Percentiles rank a stretch among this genome's conserved stretches.
Evolutionary conservation across 2,329 filamentous ascomycete species (phyloP).

Genomic region (Aureobasidium sp.): DNA sequence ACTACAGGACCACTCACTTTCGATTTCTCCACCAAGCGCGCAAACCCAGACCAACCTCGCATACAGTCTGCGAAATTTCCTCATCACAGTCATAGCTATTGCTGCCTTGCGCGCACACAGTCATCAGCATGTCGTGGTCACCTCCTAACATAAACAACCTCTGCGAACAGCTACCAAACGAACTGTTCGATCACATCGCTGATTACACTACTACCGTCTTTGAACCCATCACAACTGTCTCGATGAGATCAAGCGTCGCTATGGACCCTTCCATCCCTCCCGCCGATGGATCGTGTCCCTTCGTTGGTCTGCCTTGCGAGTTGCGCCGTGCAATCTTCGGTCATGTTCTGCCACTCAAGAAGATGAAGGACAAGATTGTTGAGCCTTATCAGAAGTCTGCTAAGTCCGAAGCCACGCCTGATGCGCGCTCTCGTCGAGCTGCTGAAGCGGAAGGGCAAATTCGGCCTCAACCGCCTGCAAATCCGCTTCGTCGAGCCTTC

Average conservation of each 20-base stretch:
- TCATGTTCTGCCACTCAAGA: conserved; percentile 9
- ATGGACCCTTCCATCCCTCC: neutral
- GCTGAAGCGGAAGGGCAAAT: conserved; percentile 30
- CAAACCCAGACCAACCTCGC: too few species aligned
- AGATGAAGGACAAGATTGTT: conserved; percentile 6
- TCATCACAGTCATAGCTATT: too few species aligned
- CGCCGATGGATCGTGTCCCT: neutral
- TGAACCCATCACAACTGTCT: neutral
- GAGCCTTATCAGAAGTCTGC: neutral
- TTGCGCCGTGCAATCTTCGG: conserved; percentile 17
- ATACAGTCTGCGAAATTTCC: neutral
- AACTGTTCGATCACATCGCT: neutral
- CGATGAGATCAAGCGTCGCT: neutral
- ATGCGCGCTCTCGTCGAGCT: conserved; percentile 29
- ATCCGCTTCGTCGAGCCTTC: conserved; percentile 28
- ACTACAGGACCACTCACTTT: too few species aligned
- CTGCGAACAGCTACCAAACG: neutral
- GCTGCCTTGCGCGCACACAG: neutral
- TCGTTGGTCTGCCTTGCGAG: conserved; percentile 14
- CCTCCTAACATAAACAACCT: neutral
- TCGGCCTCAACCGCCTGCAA: conserved; percentile 22
- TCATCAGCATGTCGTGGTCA: neutral
- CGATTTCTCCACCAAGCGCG: too few species aligned
- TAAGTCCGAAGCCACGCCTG: neutral
- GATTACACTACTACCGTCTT: neutral